Percentiles rank a stretch among this genome's conserved stretches.
Conservation (phyloP, 2,329 filamentous ascomycete species). For the Aspergillus neoniger region DNA sequence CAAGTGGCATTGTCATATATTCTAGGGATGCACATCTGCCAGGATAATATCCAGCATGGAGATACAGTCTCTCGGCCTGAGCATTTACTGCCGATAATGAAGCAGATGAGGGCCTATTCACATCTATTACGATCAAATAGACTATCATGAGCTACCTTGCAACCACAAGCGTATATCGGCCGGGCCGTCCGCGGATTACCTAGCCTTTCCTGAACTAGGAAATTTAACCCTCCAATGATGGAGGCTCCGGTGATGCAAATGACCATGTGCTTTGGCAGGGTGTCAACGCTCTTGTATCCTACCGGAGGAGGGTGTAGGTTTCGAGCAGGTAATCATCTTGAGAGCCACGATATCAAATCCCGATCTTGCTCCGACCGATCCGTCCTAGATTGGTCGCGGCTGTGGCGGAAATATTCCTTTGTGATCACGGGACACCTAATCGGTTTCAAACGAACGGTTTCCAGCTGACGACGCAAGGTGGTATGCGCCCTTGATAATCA, state of each 20-base stretch:
- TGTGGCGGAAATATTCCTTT: conserved; percentile 19
- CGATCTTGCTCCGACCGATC: conserved; percentile 9
- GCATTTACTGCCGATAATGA: not conserved
- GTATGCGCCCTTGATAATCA: not conserved
- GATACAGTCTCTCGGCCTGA: not conserved
- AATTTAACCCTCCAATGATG: conserved; percentile 16
- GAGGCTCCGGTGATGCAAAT: conserved; percentile 9
- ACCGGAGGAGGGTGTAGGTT: conserved; percentile 4
- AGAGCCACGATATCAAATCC: not conserved
- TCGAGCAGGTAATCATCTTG: conserved; percentile 2
- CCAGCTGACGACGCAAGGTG: conserved; percentile 20
- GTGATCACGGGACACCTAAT: not conserved
- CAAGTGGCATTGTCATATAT: too few relatives aligned
- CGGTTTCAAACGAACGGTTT: not conserved
- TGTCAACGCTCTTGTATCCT: not conserved
- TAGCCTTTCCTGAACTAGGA: conserved; percentile 13
- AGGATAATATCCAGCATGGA: not conserved
- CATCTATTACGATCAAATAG: conserved; percentile 15
- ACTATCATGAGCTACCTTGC: conserved; percentile 11
- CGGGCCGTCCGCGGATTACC: conserved; percentile 5
- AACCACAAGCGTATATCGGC: not conserved
- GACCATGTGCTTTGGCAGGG: conserved; percentile 7
- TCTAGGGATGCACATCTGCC: too few relatives aligned
- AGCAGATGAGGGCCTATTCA: not conserved
- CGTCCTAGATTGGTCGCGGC: conserved; percentile 19